phyloP scores from a whole-genome alignment of 2,329 filamentous ascomycete species.

The Cladobotryum mycophilum region DNA sequence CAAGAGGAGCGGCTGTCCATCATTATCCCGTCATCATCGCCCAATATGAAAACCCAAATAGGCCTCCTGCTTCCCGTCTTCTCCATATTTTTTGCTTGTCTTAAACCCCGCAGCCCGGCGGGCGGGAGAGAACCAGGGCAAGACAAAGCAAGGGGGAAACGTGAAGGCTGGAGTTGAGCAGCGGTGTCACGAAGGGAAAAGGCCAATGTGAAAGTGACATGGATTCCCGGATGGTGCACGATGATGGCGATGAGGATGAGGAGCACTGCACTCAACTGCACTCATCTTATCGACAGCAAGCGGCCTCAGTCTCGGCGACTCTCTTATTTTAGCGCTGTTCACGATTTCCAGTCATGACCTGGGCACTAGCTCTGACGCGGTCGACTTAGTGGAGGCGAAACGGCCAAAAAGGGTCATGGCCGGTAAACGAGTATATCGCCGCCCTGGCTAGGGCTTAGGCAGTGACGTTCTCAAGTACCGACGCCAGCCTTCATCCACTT shows the following conservation, averaged over 20 bases:
- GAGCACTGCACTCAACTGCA: background rate
- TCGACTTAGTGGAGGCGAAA: background rate
- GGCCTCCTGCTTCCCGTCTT: background rate
- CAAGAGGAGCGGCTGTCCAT: background rate
- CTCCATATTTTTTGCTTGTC: background rate
- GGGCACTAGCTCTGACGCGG: background rate
- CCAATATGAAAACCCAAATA: background rate
- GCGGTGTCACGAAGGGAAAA: background rate
- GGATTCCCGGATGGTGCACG: background rate
- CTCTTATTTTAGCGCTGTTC: background rate
- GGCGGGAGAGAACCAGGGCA: background rate
- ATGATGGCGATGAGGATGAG: background rate
- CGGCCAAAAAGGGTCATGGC: conserved; percentile 11
- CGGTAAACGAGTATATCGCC: background rate
- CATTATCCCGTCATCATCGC: background rate
- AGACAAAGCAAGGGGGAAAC: background rate
- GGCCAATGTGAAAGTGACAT: background rate
- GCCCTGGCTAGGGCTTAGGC: too few species aligned
- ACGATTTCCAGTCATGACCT: background rate
- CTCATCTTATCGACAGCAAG: background rate
- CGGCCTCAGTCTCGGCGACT: background rate
- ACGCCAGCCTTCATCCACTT: background rate
- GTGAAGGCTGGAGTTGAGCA: background rate
- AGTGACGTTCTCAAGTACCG: conserved; percentile 3
- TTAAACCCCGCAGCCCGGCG: background rate